Evolutionary conservation across 306 rosid genomes (phyloP).

Genomic region (Prunus kanzakura): DNA sequence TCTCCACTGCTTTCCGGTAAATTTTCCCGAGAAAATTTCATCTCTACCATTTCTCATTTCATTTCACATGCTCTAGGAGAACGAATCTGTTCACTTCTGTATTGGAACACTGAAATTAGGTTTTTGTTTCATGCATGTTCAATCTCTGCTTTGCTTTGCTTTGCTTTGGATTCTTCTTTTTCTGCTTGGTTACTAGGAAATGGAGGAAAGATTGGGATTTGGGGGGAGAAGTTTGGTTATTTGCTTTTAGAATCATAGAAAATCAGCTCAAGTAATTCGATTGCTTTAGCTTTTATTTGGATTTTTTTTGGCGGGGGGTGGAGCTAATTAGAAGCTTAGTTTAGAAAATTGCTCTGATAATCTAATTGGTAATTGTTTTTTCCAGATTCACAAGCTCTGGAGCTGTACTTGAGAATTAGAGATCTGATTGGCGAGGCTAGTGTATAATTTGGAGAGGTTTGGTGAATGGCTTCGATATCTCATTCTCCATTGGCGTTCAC

Average conservation of each 20-base stretch:
- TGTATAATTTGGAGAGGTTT: slow-evolving; percentile 29
- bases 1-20: slow-evolving; percentile 39
- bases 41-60: not conserved
- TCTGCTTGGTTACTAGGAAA: not conserved
- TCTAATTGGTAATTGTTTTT: not conserved
- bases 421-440: slow-evolving; percentile 38
- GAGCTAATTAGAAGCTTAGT: not conserved
- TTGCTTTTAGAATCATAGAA: not conserved
- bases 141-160: not conserved
- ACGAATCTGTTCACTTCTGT: not conserved
- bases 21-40: not conserved
- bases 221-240: not conserved
- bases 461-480: slow-evolving; percentile 68
- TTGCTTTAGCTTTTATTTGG: not conserved
- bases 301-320: not conserved
- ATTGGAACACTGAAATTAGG: not conserved
- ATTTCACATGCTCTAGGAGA: not conserved
- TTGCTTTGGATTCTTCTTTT: not conserved
- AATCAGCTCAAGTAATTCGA: not conserved
- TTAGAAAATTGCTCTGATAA: not conserved
- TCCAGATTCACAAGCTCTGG: slow-evolving; percentile 19
- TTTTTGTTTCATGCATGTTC: not conserved
- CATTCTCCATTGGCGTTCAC: slow-evolving; percentile 43
- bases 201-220: not conserved
- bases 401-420: slow-evolving; percentile 22